Evolutionary conservation across 805 yeast genomes (phyloP).

Genomic region (Osmozyma mogii): DNA sequence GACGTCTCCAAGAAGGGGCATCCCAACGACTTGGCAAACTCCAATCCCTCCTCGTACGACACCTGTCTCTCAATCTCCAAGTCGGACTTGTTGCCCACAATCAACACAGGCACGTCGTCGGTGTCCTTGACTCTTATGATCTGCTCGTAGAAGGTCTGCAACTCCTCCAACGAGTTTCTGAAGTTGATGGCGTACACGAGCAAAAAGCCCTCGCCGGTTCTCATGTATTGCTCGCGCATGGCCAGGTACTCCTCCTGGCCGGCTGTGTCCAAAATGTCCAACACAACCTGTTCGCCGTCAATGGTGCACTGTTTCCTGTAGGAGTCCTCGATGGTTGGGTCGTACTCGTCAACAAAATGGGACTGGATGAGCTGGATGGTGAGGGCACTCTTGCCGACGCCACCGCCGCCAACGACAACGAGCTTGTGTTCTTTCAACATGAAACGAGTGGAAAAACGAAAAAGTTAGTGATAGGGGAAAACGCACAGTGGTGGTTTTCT

Average conservation of each 20-base stretch:
- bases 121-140: constrained; percentile 71
- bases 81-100: constrained; percentile 79
- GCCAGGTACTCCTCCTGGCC: constrained; percentile 97
- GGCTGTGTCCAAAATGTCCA: constrained; percentile 93
- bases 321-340: constrained; percentile 94
- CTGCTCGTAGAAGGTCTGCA: constrained; percentile 70
- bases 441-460: too few species aligned
- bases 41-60: constrained; percentile 52
- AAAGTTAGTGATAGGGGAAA: too few species aligned
- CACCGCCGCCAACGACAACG: constrained; percentile 98
- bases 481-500: too few species aligned
- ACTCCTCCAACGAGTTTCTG: constrained; percentile 75
- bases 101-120: constrained; percentile 63
- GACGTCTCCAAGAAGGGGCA: constrained; percentile 84
- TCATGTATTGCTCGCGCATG: constrained; percentile 80
- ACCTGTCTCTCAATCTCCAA: constrained; percentile 71
- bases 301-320: constrained; percentile 82
- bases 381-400: constrained; percentile 95
- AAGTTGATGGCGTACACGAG: constrained; percentile 86
- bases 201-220: constrained; percentile 91
- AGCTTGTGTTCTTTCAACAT: constrained; percentile 73
- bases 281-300: constrained; percentile 53
- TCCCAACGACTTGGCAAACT: constrained; percentile 56
- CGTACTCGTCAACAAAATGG: constrained; percentile 95
- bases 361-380: constrained; percentile 93